These are phyloP conservation scores for Cicer arietinum DNA, from an alignment of 306 rosid species.

Conservation along the genomic window DNA sequence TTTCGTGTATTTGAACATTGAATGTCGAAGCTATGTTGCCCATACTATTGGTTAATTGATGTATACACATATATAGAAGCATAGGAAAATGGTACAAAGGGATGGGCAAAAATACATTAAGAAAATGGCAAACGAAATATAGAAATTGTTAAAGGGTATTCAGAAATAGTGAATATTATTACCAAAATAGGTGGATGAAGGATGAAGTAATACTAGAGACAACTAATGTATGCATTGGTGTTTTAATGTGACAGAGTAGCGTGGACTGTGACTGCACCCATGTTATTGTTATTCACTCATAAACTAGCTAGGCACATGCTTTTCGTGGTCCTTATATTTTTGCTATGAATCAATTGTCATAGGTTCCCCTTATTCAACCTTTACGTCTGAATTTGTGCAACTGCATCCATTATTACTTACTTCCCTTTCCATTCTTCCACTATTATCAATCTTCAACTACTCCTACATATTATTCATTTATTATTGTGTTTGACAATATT, in stretches of 20 bases:
- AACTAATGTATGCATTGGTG: constrained; percentile 29
- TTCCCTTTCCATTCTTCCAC: constrained; percentile 1
- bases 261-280: constrained; percentile 45
- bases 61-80: background rate
- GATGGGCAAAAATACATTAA: constrained; percentile 21
- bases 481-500: background rate
- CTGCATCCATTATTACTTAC: constrained; percentile 14
- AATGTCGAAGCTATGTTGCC: constrained; percentile 29
- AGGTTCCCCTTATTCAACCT: constrained; percentile 31
- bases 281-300: constrained; percentile 24
- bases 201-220: constrained; percentile 11
- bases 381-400: constrained; percentile 38
- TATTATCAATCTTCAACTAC: constrained; percentile 27
- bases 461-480: background rate
- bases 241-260: constrained; percentile 44
- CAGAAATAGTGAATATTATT: constrained; percentile 35
- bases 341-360: background rate
- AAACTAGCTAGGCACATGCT: constrained; percentile 37
- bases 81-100: constrained; percentile 13
- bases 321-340: constrained; percentile 40
- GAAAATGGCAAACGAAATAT: background rate
- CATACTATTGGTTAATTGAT: constrained; percentile 8
- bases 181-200: constrained; percentile 33
- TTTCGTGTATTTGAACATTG: constrained; percentile 5
- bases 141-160: constrained; percentile 10